phyloP scores from a whole-genome alignment of 1,284 basidiomycete genomes.

The Phaffia rhodozyma region DNA sequence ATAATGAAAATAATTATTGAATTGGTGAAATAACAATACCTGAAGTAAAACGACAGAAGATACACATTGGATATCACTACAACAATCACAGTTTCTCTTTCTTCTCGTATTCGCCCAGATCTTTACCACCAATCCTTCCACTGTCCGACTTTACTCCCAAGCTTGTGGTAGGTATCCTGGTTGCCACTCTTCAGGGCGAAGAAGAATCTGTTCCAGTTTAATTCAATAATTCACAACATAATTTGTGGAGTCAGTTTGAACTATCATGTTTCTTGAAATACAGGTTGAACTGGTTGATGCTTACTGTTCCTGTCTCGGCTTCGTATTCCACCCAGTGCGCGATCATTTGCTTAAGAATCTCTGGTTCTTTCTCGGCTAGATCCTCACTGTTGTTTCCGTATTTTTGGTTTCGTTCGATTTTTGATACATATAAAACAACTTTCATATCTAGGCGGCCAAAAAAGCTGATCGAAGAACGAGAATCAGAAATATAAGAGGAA shows the following conservation, averaged over 20 bases:
- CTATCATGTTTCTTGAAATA: neutral
- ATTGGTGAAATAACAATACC: too few relatives aligned
- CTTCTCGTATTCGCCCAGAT: too few relatives aligned
- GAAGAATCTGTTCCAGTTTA: neutral
- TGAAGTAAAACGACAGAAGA: too few relatives aligned
- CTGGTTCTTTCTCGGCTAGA: neutral
- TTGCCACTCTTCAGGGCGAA: constrained; percentile 1
- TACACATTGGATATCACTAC: too few relatives aligned
- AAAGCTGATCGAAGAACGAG: too few relatives aligned
- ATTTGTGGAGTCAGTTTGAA: neutral
- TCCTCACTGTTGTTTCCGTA: neutral
- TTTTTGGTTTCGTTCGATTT: too few relatives aligned
- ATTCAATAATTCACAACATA: too few relatives aligned
- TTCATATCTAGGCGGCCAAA: too few relatives aligned
- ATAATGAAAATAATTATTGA: too few relatives aligned
- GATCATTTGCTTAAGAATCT: constrained; percentile 6
- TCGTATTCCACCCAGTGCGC: constrained; percentile 6
- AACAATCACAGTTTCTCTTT: too few relatives aligned
- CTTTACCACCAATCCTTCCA: too few relatives aligned
- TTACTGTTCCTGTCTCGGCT: neutral
- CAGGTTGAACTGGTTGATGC: neutral
- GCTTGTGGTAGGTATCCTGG: constrained; percentile 3
- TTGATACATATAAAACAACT: too few relatives aligned
- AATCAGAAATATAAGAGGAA: neutral
- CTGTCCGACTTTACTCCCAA: neutral